phyloP scores from a whole-genome alignment of 495 filamentous ascomycete genomes.

The Staphylotrichum tortipilum region DNA sequence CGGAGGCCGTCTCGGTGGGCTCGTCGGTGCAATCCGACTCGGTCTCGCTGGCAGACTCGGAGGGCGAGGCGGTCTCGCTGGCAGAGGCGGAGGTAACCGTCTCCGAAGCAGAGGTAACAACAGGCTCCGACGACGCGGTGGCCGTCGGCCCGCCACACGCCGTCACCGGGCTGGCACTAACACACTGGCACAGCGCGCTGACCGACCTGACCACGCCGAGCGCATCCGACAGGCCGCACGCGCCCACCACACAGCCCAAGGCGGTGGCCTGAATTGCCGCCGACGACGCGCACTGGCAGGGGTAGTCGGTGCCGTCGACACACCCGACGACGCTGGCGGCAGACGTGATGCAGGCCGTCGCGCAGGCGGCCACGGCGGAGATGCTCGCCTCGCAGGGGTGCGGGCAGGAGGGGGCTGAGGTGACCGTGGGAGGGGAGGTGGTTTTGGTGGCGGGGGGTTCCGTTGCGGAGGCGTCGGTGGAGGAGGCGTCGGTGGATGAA shows the following conservation, averaged over 20 bases:
- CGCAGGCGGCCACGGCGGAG: constrained; percentile 1
- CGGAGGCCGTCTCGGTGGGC: too few species aligned
- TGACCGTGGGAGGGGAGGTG: not conserved
- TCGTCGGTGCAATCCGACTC: too few species aligned
- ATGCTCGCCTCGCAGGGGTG: not conserved
- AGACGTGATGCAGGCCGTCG: not conserved
- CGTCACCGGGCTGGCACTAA: not conserved
- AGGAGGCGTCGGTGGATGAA: too few species aligned
- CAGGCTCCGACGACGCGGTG: too few species aligned
- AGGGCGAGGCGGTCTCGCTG: not conserved
- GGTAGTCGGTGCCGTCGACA: not conserved
- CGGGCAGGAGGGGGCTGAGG: not conserved
- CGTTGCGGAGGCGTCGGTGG: too few species aligned
- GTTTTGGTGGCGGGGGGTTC: not conserved
- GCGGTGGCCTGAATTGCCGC: not conserved
- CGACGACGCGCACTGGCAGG: not conserved
- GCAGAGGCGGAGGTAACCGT: too few species aligned
- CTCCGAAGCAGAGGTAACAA: too few species aligned
- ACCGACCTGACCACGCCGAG: not conserved
- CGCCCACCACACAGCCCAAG: not conserved
- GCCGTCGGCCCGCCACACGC: not conserved
- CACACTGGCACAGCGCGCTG: not conserved
- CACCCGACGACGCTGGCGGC: not conserved
- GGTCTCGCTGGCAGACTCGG: not conserved
- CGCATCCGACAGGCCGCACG: not conserved